A percentile compares a stretch with the other conserved stretches of the same genome.
phyloP scores from a whole-genome alignment of 179 eudicot genomes.

The Silene vulgaris region DNA sequence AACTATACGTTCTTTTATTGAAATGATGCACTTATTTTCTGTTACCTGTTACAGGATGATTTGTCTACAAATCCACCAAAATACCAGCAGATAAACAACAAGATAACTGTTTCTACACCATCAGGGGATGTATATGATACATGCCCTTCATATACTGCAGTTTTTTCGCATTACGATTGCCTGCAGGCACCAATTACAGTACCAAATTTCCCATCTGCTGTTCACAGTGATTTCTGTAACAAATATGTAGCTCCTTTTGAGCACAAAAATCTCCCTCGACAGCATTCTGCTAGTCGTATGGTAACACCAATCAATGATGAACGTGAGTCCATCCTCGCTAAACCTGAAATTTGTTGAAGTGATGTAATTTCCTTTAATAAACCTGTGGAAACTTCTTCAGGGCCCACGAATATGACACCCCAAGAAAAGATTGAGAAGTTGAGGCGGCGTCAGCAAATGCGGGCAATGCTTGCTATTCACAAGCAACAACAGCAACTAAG shows the following conservation, averaged over 20 bases:
- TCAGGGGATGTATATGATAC: slow-evolving; percentile 29
- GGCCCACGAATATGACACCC: slow-evolving; percentile 62
- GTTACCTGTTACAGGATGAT: slow-evolving; percentile 30
- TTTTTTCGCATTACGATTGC: slow-evolving; percentile 32
- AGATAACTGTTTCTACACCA: slow-evolving; percentile 29
- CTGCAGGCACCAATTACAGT: slow-evolving; percentile 28
- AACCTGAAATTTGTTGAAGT: slow-evolving; percentile 33
- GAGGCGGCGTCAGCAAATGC: slow-evolving; percentile 73
- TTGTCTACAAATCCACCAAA: slow-evolving; percentile 29
- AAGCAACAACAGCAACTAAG: slow-evolving; percentile 62
- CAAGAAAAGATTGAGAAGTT: slow-evolving; percentile 81
- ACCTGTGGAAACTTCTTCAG: slow-evolving; percentile 25
- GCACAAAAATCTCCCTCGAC: slow-evolving; percentile 35
- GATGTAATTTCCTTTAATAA: slow-evolving; percentile 30
- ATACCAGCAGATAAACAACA: slow-evolving; percentile 28
- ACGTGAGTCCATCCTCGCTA: slow-evolving; percentile 29
- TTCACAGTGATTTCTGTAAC: slow-evolving; percentile 30
- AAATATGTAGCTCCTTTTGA: slow-evolving; percentile 30
- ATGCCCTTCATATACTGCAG: slow-evolving; percentile 35
- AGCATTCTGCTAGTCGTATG: slow-evolving; percentile 25
- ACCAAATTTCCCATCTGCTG: slow-evolving; percentile 29
- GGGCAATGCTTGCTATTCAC: slow-evolving; percentile 81
- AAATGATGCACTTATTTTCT: neutral
- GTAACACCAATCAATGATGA: slow-evolving; percentile 33
- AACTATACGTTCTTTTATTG: neutral